Percentiles rank a stretch among this genome's conserved stretches.
Evolutionary conservation across 192 early-diverging fungal species (phyloP).

Genomic region (Coemansia sp.): DNA sequence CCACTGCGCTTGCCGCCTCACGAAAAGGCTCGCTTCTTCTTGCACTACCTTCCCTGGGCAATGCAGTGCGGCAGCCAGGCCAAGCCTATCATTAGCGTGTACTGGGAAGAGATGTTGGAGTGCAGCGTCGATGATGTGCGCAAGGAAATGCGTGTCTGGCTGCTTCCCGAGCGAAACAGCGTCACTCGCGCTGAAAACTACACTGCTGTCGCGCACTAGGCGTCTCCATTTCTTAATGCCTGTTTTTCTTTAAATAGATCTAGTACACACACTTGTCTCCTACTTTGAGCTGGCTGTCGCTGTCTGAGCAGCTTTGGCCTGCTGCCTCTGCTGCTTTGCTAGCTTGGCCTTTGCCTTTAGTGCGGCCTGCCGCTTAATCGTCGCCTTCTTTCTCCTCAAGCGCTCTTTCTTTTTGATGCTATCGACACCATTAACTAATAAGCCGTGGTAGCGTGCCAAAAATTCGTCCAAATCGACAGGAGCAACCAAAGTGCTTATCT

Average conservation of each 20-base stretch:
- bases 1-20: constrained; percentile 63
- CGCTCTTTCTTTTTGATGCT: constrained; percentile 49
- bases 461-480: constrained; percentile 38
- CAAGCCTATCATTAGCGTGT: constrained; percentile 81
- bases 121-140: constrained; percentile 65
- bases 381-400: constrained; percentile 35
- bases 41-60: constrained; percentile 88
- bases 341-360: constrained; percentile 12
- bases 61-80: constrained; percentile 73
- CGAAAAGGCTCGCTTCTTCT: constrained; percentile 65
- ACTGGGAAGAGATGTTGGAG: constrained; percentile 84
- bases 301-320: background rate
- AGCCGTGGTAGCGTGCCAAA: constrained; percentile 42
- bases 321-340: constrained; percentile 17
- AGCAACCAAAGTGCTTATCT: constrained; percentile 44
- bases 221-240: background rate
- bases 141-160: constrained; percentile 69
- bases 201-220: constrained; percentile 12
- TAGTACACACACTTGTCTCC: background rate
- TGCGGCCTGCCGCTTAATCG: constrained; percentile 22
- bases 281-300: background rate
- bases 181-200: constrained; percentile 22
- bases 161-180: constrained; percentile 50
- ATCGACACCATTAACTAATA: constrained; percentile 28
- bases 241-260: background rate